Evolutionary conservation across 1,284 basidiomycete species (phyloP).

Genomic region (Rhodotorula mucilaginosa): DNA sequence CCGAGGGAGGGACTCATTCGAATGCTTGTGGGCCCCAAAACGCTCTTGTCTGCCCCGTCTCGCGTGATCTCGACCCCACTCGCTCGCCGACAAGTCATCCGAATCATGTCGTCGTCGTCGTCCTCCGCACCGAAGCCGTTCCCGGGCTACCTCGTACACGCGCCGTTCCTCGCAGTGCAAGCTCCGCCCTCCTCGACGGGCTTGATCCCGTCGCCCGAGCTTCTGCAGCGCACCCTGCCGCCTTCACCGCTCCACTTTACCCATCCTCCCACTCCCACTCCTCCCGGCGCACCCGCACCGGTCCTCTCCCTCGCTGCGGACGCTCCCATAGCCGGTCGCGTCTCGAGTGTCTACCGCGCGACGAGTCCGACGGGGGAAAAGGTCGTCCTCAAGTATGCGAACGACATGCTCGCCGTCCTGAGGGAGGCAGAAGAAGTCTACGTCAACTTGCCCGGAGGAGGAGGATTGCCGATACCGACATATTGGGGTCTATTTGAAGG

Average conservation of each 20-base stretch:
- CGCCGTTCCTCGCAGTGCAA: conserved; percentile 24
- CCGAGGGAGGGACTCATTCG: background rate
- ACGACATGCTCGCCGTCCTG: conserved; percentile 12
- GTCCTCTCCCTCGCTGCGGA: background rate
- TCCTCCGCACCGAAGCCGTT: conserved; percentile 2
- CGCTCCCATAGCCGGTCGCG: background rate
- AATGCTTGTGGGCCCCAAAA: background rate
- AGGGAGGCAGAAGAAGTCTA: conserved; percentile 26
- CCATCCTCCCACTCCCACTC: background rate
- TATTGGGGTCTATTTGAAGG: conserved; percentile 25
- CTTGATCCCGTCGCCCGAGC: background rate
- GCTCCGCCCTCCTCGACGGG: background rate
- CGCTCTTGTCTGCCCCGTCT: too few relatives aligned
- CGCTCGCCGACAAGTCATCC: background rate
- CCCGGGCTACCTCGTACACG: conserved; percentile 24
- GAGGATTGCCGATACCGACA: conserved; percentile 24
- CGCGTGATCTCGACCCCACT: background rate
- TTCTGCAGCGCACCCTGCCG: conserved; percentile 25
- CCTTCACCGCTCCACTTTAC: conserved; percentile 27
- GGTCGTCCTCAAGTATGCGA: conserved; percentile 22
- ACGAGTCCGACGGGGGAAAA: conserved; percentile 6
- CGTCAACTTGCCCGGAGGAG: conserved; percentile 21
- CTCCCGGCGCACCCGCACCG: conserved; percentile 12
- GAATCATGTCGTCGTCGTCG: background rate
- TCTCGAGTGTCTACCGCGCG: conserved; percentile 25